A percentile compares a stretch with the other conserved stretches of the same genome.
Evolutionary conservation across 805 yeast species (phyloP).

Genomic region (Metschnikowia picachoensis): DNA sequence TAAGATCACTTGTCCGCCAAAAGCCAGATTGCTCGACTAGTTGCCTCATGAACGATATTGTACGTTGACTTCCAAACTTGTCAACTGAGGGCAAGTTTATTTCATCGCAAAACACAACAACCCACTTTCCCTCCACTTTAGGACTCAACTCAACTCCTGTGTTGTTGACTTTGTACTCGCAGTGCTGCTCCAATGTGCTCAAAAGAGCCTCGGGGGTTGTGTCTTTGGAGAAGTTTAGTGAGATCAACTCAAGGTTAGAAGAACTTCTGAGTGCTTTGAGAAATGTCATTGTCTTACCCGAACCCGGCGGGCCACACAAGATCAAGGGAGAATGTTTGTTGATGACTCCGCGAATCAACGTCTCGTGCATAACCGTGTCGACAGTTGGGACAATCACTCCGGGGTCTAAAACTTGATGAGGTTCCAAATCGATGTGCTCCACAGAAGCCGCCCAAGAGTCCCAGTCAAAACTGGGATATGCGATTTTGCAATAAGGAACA

Average conservation of each 20-base stretch:
- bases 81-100: slow-evolving; percentile 77
- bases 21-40: slow-evolving; percentile 72
- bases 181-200: slow-evolving; percentile 66
- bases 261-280: slow-evolving; percentile 61
- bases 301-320: slow-evolving; percentile 95
- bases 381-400: slow-evolving; percentile 71
- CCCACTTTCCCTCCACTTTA: slow-evolving; percentile 56
- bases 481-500: slow-evolving; percentile 41
- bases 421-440: slow-evolving; percentile 45
- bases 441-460: slow-evolving; percentile 37
- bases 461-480: slow-evolving; percentile 48
- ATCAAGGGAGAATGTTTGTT: slow-evolving; percentile 57
- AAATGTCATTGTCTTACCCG: slow-evolving; percentile 93
- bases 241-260: slow-evolving; percentile 54
- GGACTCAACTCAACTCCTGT: slow-evolving; percentile 59
- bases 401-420: slow-evolving; percentile 56
- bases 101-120: slow-evolving; percentile 89
- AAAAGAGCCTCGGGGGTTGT: slow-evolving; percentile 61
- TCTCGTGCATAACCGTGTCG: slow-evolving; percentile 71
- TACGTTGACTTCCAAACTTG: slow-evolving; percentile 66
- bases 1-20: slow-evolving; percentile 56
- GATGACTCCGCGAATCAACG: slow-evolving; percentile 52
- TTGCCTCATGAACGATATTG: slow-evolving; percentile 69
- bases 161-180: slow-evolving; percentile 52
- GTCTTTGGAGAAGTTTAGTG: slow-evolving; percentile 80